phyloP scores from a whole-genome alignment of 352 stramenopile genomes.

The Globisporangium okanoganense region DNA sequence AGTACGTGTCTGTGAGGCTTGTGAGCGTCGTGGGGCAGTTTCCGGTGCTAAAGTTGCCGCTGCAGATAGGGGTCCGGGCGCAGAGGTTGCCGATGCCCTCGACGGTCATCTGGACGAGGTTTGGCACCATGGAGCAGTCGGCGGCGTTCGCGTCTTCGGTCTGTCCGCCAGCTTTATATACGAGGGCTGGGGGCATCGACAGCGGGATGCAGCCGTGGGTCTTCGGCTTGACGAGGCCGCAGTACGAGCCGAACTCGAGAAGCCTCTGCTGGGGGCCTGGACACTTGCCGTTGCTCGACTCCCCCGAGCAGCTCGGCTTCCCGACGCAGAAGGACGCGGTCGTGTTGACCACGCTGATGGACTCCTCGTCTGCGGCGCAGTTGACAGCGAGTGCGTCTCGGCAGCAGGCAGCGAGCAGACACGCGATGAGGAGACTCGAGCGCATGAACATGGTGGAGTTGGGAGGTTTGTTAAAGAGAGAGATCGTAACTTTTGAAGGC shows the following conservation, averaged over 20 bases:
- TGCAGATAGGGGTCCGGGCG: conserved; percentile 4
- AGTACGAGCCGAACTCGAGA: conserved; percentile 8
- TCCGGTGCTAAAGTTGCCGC: not conserved
- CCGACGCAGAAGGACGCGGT: not conserved
- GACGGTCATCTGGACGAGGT: conserved; percentile 3
- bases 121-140: not conserved
- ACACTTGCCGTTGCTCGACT: conserved; percentile 5
- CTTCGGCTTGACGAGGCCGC: not conserved
- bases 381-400: not conserved
- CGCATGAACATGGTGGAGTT: not conserved
- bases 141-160: not conserved
- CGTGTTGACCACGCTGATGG: conserved; percentile 4
- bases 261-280: not conserved
- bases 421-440: not conserved
- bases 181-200: not conserved
- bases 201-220: conserved; percentile 3
- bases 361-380: not conserved
- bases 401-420: not conserved
- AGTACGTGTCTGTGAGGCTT: not conserved
- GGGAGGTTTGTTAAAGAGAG: not conserved
- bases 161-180: not conserved
- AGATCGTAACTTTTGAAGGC: not conserved
- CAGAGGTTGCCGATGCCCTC: not conserved
- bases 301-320: conserved; percentile 1
- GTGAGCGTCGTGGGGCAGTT: conserved; percentile 9